phyloP scores from a whole-genome alignment of 441 rosid genomes.

The Populus hybrid region DNA sequence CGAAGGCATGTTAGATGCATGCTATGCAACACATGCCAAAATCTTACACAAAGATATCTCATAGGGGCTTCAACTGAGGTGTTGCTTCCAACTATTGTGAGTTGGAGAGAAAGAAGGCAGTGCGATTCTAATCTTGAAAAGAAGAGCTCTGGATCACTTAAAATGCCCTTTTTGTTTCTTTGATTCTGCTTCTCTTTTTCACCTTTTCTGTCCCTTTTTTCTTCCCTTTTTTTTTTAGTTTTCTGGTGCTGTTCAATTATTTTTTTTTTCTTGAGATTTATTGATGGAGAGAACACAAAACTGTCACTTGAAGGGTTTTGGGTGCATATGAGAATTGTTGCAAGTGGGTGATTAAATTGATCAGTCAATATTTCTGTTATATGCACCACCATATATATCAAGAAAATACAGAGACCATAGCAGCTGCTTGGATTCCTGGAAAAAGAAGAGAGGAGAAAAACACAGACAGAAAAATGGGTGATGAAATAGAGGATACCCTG shows the following conservation, averaged over 20 bases:
- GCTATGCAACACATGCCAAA: slow-evolving; percentile 58
- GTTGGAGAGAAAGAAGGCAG: slow-evolving; percentile 13
- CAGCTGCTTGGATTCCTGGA: neutral
- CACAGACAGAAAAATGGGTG: neutral
- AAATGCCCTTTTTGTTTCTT: slow-evolving; percentile 42
- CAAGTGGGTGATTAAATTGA: neutral
- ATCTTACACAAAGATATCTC: slow-evolving; percentile 52
- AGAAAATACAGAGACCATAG: neutral
- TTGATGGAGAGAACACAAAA: neutral
- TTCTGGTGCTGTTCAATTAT: neutral
- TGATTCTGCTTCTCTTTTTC: slow-evolving; percentile 15
- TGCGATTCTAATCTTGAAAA: slow-evolving; percentile 25
- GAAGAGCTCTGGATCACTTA: slow-evolving; percentile 16
- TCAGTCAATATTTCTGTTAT: neutral
- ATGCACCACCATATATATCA: neutral
- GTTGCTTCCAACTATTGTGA: slow-evolving; percentile 35
- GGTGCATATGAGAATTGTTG: neutral
- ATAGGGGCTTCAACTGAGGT: slow-evolving; percentile 47
- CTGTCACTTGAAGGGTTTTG: neutral
- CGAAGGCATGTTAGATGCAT: slow-evolving; percentile 69
- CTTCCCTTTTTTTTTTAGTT: neutral
- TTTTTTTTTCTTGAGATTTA: neutral
- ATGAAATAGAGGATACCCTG: neutral
- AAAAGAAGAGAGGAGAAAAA: neutral
- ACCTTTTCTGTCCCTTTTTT: slow-evolving; percentile 4